phyloP scores from a whole-genome alignment of 768 basidiomycete species.

The Russula vinacea region DNA sequence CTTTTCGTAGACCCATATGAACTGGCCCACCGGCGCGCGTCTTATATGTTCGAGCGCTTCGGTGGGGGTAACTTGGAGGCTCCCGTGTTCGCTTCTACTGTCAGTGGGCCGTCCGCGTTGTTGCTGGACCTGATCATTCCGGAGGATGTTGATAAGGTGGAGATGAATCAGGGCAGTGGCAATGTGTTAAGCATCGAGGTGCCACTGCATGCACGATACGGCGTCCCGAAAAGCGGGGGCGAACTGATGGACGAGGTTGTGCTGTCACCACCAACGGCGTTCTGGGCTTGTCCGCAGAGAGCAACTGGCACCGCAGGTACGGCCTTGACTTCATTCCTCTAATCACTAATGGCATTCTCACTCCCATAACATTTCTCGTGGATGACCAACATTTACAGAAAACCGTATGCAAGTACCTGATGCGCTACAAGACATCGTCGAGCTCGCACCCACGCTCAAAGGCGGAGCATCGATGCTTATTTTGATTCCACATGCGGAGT shows the following conservation, averaged over 20 bases:
- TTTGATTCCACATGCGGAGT: slow-evolving; percentile 6
- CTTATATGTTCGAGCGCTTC: slow-evolving; percentile 24
- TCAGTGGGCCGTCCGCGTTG: slow-evolving; percentile 6
- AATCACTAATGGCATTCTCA: too few relatives aligned
- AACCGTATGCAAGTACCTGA: background rate
- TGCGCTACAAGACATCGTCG: slow-evolving; percentile 1
- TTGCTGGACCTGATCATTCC: slow-evolving; percentile 18
- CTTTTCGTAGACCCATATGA: slow-evolving; percentile 21
- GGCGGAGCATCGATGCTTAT: background rate
- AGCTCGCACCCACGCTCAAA: slow-evolving; percentile 7
- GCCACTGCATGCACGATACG: slow-evolving; percentile 21
- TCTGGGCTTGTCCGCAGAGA: slow-evolving; percentile 12
- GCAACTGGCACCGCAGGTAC: background rate
- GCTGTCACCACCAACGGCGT: slow-evolving; percentile 10
- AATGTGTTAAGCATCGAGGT: background rate
- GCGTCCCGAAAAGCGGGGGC: background rate
- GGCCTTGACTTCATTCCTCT: background rate
- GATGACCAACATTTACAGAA: background rate
- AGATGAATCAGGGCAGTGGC: too few relatives aligned
- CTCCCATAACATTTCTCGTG: background rate
- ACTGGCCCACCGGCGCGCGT: slow-evolving; percentile 1
- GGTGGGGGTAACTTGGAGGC: slow-evolving; percentile 21
- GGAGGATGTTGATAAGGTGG: background rate
- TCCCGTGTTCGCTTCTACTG: slow-evolving; percentile 7
- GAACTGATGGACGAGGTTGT: slow-evolving; percentile 14